These are phyloP conservation scores for Eucalyptus cloeziana DNA, from an alignment of 345 rosid genomes.

Conservation along the genomic window DNA sequence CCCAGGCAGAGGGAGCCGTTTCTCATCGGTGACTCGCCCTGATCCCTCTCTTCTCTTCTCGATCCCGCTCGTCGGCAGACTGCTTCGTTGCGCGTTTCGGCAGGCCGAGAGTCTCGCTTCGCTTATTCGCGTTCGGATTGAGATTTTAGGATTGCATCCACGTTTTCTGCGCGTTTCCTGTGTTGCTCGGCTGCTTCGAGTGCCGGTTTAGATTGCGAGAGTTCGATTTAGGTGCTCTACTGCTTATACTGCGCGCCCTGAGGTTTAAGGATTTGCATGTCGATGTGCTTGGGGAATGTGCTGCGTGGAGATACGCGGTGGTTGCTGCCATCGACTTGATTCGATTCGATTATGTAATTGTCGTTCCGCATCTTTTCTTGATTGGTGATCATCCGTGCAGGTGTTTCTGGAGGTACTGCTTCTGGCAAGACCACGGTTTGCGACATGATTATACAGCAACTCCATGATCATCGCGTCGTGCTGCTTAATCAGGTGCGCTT, in stretches of 20 bases:
- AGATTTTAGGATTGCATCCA: not conserved
- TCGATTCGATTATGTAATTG: not conserved
- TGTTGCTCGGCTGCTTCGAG: not conserved
- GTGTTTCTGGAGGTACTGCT: constrained; percentile 99
- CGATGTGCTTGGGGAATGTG: not conserved
- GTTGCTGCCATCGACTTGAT: not conserved
- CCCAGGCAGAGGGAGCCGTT: constrained; percentile 41
- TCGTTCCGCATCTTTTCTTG: not conserved
- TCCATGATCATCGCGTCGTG: constrained; percentile 97
- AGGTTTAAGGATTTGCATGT: not conserved
- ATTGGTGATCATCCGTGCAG: constrained; percentile 8
- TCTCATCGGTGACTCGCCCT: constrained; percentile 53
- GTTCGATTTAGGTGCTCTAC: not conserved
- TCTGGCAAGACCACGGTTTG: constrained; percentile 98
- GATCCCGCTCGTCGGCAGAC: not conserved
- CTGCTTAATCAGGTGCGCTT: constrained; percentile 74
- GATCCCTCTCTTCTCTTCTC: not conserved
- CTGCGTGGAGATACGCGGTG: not conserved
- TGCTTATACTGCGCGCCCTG: not conserved
- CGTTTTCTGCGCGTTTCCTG: not conserved
- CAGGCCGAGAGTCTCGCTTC: not conserved
- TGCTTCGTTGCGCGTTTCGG: not conserved
- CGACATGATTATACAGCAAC: constrained; percentile 98
- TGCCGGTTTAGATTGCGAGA: not conserved
- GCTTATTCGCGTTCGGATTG: not conserved